Conservation (phyloP, 768 basidiomycete species). For the Agaricus blazei region DNA sequence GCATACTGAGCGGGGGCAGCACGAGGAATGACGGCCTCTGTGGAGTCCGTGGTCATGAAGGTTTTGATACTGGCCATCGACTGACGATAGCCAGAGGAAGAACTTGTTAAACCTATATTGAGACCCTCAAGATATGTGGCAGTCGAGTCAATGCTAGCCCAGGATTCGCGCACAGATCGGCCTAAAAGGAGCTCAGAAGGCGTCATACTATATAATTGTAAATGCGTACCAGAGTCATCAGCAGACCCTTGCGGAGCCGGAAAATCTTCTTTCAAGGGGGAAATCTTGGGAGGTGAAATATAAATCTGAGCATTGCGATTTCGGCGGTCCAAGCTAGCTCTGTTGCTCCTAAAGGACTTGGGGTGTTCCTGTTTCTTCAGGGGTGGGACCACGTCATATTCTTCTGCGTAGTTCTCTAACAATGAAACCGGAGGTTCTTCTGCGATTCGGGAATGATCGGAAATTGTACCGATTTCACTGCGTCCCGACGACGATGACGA, state of each 20-base stretch:
- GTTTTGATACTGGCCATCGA: conserved; percentile 55
- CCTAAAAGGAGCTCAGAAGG: not conserved
- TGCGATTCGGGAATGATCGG: conserved; percentile 27
- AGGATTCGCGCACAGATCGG: conserved; percentile 7
- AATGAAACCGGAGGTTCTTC: conserved; percentile 38
- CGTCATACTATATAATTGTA: not conserved
- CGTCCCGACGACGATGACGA: conserved; percentile 21
- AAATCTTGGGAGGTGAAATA: conserved; percentile 12
- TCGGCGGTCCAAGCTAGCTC: conserved; percentile 12
- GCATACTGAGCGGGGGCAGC: conserved; percentile 6
- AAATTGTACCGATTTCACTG: conserved; percentile 8
- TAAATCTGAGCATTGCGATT: conserved; percentile 24
- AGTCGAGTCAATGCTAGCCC: conserved; percentile 23
- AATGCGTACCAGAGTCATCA: not conserved
- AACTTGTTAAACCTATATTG: conserved; percentile 26
- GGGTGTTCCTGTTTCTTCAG: conserved; percentile 13
- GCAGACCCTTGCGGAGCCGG: not conserved
- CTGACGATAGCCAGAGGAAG: conserved; percentile 30
- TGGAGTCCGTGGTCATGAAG: conserved; percentile 50
- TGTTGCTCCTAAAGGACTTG: conserved; percentile 14
- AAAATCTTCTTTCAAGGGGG: not conserved
- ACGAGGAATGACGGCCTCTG: conserved; percentile 51
- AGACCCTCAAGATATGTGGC: conserved; percentile 37
- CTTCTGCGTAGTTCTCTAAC: conserved; percentile 51
- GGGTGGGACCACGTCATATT: conserved; percentile 19